These are phyloP conservation scores for Cairneyella variabilis DNA, from an alignment of 495 filamentous ascomycete species.

Conservation along the genomic window DNA sequence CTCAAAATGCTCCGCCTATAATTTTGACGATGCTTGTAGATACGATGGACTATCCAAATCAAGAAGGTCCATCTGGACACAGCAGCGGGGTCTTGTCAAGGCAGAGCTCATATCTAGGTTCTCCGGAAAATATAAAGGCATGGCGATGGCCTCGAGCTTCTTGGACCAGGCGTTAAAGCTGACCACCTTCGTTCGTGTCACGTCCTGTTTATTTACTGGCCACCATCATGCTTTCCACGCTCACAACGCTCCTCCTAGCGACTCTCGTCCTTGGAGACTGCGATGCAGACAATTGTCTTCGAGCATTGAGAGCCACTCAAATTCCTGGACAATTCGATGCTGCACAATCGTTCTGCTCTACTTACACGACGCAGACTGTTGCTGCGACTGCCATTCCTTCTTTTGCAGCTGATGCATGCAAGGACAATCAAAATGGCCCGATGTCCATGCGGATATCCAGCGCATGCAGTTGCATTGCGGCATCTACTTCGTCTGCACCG, in stretches of 20 bases:
- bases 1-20: no score
- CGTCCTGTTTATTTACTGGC: background rate
- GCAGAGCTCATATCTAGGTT: no score
- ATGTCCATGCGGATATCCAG: conserved; percentile 19
- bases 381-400: conserved; percentile 13
- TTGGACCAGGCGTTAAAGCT: no score
- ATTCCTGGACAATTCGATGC: conserved; percentile 6
- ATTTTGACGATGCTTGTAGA: no score
- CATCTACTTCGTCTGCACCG: conserved; percentile 19
- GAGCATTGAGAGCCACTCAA: conserved; percentile 12
- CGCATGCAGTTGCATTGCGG: conserved; percentile 25
- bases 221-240: conserved; percentile 2
- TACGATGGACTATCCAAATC: no score
- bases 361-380: background rate
- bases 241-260: conserved; percentile 5
- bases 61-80: no score
- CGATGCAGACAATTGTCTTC: conserved; percentile 23
- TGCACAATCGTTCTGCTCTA: conserved; percentile 18
- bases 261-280: conserved; percentile 9
- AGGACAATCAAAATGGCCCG: conserved; percentile 11
- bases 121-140: no score
- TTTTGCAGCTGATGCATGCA: conserved; percentile 15
- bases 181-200: no score
- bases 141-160: no score
- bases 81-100: no score